Conservation (phyloP, 2,329 filamentous ascomycete genomes). For the Sordariomycetes sp. region DNA sequence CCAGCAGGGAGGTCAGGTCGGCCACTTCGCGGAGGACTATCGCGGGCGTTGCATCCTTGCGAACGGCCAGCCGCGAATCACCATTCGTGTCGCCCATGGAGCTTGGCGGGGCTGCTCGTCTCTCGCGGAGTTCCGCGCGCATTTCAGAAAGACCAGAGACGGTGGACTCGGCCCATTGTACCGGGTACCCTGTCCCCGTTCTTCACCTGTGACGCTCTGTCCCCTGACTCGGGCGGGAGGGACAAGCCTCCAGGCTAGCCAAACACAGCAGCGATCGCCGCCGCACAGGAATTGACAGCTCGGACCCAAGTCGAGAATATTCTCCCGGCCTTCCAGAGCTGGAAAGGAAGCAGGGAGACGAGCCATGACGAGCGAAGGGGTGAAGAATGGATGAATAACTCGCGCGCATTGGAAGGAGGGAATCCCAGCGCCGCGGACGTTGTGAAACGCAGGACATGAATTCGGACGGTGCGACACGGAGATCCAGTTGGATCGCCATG, state of each 20-base stretch:
- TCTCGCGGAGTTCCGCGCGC: too few species aligned
- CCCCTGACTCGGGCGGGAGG: not conserved
- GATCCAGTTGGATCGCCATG: not conserved
- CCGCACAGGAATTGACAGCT: not conserved
- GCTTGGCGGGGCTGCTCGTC: too few species aligned
- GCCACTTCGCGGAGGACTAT: too few species aligned
- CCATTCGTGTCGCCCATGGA: too few species aligned
- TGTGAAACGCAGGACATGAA: not conserved
- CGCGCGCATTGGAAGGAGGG: not conserved
- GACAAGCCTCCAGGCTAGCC: not conserved
- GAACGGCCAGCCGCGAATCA: too few species aligned
- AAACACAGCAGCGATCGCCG: not conserved
- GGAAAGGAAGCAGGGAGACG: not conserved
- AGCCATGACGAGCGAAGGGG: not conserved
- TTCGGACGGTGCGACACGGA: not conserved
- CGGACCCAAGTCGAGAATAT: not conserved
- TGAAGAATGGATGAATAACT: not conserved
- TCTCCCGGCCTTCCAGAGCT: not conserved
- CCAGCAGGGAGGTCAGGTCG: too few species aligned
- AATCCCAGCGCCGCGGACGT: not conserved
- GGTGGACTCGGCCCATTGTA: not conserved
- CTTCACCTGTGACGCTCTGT: not conserved
- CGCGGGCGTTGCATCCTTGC: too few species aligned
- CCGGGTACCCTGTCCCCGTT: not conserved
- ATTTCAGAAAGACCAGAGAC: not conserved